phyloP scores from a whole-genome alignment of 441 rosid species.

The Oxalis stricta region DNA sequence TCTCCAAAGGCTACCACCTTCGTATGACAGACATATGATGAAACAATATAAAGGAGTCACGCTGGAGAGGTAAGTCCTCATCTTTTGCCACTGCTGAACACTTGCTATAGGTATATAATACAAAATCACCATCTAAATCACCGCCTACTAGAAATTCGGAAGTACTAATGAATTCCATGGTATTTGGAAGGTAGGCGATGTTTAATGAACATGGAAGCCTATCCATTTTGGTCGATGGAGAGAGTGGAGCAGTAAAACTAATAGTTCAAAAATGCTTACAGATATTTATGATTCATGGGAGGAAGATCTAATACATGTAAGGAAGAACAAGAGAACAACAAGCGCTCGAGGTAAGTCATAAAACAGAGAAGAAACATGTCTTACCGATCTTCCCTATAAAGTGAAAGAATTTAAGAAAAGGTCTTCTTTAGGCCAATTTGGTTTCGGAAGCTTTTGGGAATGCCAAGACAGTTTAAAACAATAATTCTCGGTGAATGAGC shows the following conservation, averaged over 20 bases:
- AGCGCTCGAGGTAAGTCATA: conserved; percentile 97
- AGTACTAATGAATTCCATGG: too few relatives aligned
- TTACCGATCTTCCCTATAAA: too few relatives aligned
- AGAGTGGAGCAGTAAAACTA: conserved; percentile 99
- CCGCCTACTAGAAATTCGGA: too few relatives aligned
- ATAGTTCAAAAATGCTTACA: conserved; percentile 99
- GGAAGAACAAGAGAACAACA: conserved; percentile 98
- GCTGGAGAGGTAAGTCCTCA: conserved; percentile 98
- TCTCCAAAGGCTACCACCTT: conserved; percentile 95
- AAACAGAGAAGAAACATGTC: too few relatives aligned
- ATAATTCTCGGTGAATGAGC: conserved; percentile 89
- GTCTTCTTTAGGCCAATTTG: conserved; percentile 92
- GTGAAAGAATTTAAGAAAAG: too few relatives aligned
- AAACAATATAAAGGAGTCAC: conserved; percentile 96
- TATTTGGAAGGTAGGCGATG: too few relatives aligned
- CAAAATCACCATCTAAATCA: too few relatives aligned
- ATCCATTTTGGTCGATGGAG: conserved; percentile 99
- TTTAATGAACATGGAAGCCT: conserved; percentile 92
- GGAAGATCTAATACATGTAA: conserved; percentile 97
- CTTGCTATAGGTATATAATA: too few relatives aligned
- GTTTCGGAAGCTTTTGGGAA: conserved; percentile 99
- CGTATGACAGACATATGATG: conserved; percentile 99
- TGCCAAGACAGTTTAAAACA: conserved; percentile 96
- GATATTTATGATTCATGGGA: conserved; percentile 93
- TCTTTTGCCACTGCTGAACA: conserved; percentile 98